Conservation (phyloP, 2,329 filamentous ascomycete genomes). For the Rhexocercosporidium sp. region DNA sequence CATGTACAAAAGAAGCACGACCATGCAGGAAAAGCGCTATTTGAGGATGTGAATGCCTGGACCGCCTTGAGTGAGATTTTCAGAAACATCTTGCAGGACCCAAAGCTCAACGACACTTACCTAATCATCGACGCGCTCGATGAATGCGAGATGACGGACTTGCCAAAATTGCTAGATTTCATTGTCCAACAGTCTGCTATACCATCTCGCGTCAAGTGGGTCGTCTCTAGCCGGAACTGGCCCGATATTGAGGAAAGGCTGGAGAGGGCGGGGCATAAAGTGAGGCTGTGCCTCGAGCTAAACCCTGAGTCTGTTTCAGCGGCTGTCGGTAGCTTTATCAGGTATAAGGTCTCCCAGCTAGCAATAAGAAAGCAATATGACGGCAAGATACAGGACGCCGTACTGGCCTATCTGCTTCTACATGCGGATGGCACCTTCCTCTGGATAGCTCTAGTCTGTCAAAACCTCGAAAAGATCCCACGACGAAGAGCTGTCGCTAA, state of each 20-base stretch:
- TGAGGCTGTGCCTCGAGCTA: conserved; percentile 44
- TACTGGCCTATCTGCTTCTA: not conserved
- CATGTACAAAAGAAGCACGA: conserved; percentile 46
- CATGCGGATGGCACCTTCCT: conserved; percentile 50
- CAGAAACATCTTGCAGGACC: conserved; percentile 46
- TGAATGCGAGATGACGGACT: conserved; percentile 46
- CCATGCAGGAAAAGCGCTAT: conserved; percentile 42
- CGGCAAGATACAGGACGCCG: not conserved
- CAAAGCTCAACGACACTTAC: conserved; percentile 35
- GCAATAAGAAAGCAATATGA: not conserved
- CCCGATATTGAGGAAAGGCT: conserved; percentile 45
- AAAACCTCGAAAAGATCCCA: conserved; percentile 30
- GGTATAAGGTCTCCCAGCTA: conserved; percentile 42
- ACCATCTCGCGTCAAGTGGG: conserved; percentile 45
- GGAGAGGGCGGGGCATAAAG: conserved; percentile 28
- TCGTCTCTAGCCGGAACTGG: conserved; percentile 52
- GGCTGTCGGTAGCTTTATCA: conserved; percentile 48
- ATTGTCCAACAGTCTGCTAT: conserved; percentile 37
- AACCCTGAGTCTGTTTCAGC: conserved; percentile 43
- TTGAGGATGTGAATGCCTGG: conserved; percentile 49
- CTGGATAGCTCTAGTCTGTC: conserved; percentile 49
- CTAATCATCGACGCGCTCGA: conserved; percentile 55
- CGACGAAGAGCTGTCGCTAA: conserved; percentile 19
- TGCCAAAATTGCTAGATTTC: conserved; percentile 44
- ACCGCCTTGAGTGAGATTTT: conserved; percentile 46